Base-by-base conservation (phyloP, 1,139 yeast species). In the Sugiyamaella pinicola region DNA sequence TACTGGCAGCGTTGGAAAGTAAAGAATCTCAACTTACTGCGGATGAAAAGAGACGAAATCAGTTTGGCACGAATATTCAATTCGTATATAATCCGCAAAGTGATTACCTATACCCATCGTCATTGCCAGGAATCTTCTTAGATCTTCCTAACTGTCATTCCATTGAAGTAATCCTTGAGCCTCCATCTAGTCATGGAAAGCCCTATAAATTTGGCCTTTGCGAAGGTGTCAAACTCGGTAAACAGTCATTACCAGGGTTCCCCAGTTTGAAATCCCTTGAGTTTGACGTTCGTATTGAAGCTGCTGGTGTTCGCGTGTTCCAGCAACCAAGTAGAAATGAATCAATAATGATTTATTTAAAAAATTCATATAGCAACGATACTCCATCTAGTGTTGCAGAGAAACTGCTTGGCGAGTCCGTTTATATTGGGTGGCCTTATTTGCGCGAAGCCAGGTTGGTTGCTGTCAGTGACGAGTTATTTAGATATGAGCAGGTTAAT, bases 381-480 rank as follows among this genome's bases (percentile, higher is more conserved):
- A 56, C 74, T 40, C 77, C 75, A 18, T 55, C 63, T 15, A 77
- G 77, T 47, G 77, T 88, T 61, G 84, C 90, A 22, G 78, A 80
- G 55, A 76, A 82, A 60, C 79, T 78, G 55, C 64, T 85, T 52
- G 83, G 82, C 52, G 77, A 81, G 55, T 70, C 81, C 51, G 85
- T 87, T 7, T 90, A 84, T 66, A 80, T 87, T 15, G 83, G 84
- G 61, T 93, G 96, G 95, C 99, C 99, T 24, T 89, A 83, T 66
- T 74, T 93, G 61, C 79, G 84, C 59, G 98, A 93, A 69, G 87
- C 91, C 19, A 82, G 80, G 64, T 82, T 93, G 40, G 75, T 83
- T 13, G 78, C 80, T 38, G 80, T 93, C 6, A 70, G 77, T 46
- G 93, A 87, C 68, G 79, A 77, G 8, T 71, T 74, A 37, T 70